Base-by-base conservation (phyloP, 768 basidiomycete species). In the Mycena venus region DNA sequence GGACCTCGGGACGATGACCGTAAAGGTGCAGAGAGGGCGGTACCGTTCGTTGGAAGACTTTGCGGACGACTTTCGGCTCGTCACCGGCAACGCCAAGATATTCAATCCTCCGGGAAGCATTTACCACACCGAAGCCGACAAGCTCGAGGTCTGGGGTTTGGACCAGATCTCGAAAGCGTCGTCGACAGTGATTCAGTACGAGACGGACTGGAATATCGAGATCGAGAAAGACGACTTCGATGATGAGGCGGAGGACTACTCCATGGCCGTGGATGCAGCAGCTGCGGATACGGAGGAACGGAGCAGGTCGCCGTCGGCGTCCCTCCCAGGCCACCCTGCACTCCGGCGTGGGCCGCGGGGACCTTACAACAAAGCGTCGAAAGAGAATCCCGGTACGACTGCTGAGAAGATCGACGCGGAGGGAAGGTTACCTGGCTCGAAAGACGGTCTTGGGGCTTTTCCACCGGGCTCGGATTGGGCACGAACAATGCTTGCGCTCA, bases 1-100 rank as follows among this genome's bases (percentile, higher is more conserved):
- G 97, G 97, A 99, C 79, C 87, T 99, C 68, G 94, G 95, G 0
- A 97, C 96, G 0, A 94, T 99, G 86, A 84, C 92, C 23, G 85
- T 86, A 67, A 98, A 97, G 83, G 93, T 97, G 55, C 88, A 88
- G 70, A 90, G 85, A 78, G 94, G 94, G 7, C 91, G 90, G 74
- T 98, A 98, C 82, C 89, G 92, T 23, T 93, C 93, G 3, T 82
- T 96, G 59, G 94, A 95, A 69, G 94, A 96, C 51, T 96, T 96
- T 80, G 86, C 90, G 10, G 83, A 86, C 23, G 95, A 96, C 80
- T 87, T 96, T 68, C 90, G 89, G 29, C 89, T 96, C 2, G 94
- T 95, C 21, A 92, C 90, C 7, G 83, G 83, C 7, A 96, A 96
- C 68, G 93, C 94, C 6, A 95, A 93, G 80, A 85, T 85, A 12